Conservation (phyloP, 306 rosid genomes). For the Argentina anserina region DNA sequence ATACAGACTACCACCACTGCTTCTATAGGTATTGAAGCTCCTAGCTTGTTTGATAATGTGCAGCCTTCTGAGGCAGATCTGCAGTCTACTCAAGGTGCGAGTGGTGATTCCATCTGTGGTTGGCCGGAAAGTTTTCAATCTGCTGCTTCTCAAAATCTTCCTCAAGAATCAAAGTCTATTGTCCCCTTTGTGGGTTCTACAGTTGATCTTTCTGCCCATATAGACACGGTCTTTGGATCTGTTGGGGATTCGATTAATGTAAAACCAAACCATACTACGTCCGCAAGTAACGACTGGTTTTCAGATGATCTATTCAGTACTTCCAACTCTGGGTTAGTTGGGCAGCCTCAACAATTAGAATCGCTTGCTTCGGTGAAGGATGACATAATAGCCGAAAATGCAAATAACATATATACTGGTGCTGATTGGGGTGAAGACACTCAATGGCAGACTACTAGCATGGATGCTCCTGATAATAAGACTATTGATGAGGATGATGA, state of each 20-base stretch:
- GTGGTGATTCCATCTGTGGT: constrained; percentile 52
- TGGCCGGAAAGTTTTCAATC: constrained; percentile 70
- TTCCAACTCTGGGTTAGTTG: constrained; percentile 35
- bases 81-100: constrained; percentile 36
- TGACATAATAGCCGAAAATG: constrained; percentile 30
- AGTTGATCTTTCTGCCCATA: constrained; percentile 32
- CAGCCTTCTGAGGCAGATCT: constrained; percentile 31
- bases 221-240: constrained; percentile 42
- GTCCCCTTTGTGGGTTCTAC: constrained; percentile 41
- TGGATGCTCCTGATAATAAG: constrained; percentile 31
- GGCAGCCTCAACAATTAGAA: constrained; percentile 42
- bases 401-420: constrained; percentile 26
- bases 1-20: constrained; percentile 16
- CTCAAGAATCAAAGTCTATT: constrained; percentile 35
- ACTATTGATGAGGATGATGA: constrained; percentile 28
- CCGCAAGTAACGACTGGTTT: constrained; percentile 50
- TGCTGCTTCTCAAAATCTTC: constrained; percentile 42
- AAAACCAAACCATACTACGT: constrained; percentile 30
- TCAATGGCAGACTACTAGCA: constrained; percentile 37
- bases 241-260: constrained; percentile 32
- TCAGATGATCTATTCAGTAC: constrained; percentile 45
- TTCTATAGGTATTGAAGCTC: constrained; percentile 36
- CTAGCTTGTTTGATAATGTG: constrained; percentile 57
- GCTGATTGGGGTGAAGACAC: constrained; percentile 52
- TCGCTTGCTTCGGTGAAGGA: constrained; percentile 25